These are phyloP conservation scores for Phytophthora quininea DNA, from an alignment of 352 stramenopile genomes.

Conservation along the genomic window DNA sequence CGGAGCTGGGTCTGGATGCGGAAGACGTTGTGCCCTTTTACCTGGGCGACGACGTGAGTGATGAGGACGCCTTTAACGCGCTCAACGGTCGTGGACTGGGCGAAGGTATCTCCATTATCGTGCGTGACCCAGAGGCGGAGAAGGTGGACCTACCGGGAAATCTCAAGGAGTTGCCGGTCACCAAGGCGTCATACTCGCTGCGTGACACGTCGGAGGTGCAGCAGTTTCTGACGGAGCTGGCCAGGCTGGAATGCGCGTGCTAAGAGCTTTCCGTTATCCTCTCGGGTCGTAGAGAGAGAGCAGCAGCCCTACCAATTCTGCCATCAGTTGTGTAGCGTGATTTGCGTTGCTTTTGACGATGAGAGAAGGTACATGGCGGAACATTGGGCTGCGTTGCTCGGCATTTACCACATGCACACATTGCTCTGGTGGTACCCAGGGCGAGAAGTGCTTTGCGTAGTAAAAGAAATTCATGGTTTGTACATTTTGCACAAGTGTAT, in stretches of 20 bases:
- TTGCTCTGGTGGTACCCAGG: constrained; percentile 10
- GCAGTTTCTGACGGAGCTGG: constrained; percentile 56
- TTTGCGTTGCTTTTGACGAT: constrained; percentile 15
- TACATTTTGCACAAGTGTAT: background rate
- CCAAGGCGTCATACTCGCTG: constrained; percentile 62
- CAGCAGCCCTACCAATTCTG: constrained; percentile 9
- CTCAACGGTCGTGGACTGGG: constrained; percentile 53
- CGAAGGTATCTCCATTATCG: constrained; percentile 67
- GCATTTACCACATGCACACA: constrained; percentile 28
- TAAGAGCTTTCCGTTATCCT: constrained; percentile 20
- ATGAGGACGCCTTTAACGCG: constrained; percentile 71
- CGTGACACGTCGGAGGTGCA: constrained; percentile 64
- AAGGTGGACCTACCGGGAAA: constrained; percentile 57
- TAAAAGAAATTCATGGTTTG: constrained; percentile 23
- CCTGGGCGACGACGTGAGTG: constrained; percentile 81
- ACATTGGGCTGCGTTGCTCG: constrained; percentile 10
- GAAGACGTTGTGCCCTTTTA: constrained; percentile 84
- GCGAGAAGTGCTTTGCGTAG: constrained; percentile 11
- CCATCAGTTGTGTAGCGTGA: constrained; percentile 12
- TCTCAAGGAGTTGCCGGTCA: constrained; percentile 49
- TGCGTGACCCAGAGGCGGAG: constrained; percentile 54
- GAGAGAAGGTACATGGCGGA: constrained; percentile 3
- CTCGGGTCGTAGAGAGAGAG: constrained; percentile 11
- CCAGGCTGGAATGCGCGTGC: constrained; percentile 45
- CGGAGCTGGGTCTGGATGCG: constrained; percentile 63